Conservation (phyloP, 129 eudicot genomes). For the Chrysanthemum lavandulifolium region DNA sequence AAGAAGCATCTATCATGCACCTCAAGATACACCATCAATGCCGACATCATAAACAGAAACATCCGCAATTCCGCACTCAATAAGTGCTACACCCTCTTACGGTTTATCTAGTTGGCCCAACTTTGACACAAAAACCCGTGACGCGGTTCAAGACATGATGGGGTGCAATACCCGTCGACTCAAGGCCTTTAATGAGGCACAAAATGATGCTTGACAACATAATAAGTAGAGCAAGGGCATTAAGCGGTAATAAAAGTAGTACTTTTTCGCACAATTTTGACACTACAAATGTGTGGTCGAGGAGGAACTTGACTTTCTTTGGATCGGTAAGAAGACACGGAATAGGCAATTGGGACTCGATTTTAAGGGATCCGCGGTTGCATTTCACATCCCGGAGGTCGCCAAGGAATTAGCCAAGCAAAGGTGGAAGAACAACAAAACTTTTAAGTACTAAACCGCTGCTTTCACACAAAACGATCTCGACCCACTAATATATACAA, state of each 20-base stretch:
- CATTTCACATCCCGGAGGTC: too few species aligned
- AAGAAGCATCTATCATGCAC: constrained; percentile 28
- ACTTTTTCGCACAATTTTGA: constrained; percentile 36
- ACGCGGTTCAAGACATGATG: constrained; percentile 34
- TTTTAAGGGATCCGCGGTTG: too few species aligned
- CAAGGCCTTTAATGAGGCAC: constrained; percentile 45
- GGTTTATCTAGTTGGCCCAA: constrained; percentile 40
- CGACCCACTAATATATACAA: too few species aligned
- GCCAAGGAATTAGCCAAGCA: too few species aligned
- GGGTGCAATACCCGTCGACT: constrained; percentile 35
- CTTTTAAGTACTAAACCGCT: too few species aligned
- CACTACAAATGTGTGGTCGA: constrained; percentile 55
- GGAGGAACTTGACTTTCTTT: too few species aligned
- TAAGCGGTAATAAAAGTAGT: constrained; percentile 38
- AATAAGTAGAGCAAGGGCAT: constrained; percentile 49
- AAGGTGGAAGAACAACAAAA: too few species aligned
- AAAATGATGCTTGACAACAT: constrained; percentile 61
- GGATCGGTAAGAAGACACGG: constrained; percentile 84
- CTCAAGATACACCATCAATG: constrained; percentile 19
- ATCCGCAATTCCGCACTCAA: constrained; percentile 22
- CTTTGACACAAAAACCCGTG: constrained; percentile 27
- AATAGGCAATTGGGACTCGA: too few species aligned
- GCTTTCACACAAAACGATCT: too few species aligned
- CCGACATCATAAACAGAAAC: constrained; percentile 15
- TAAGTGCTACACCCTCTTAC: constrained; percentile 27